phyloP scores from a whole-genome alignment of 768 basidiomycete genomes.

The Suillus spraguei region DNA sequence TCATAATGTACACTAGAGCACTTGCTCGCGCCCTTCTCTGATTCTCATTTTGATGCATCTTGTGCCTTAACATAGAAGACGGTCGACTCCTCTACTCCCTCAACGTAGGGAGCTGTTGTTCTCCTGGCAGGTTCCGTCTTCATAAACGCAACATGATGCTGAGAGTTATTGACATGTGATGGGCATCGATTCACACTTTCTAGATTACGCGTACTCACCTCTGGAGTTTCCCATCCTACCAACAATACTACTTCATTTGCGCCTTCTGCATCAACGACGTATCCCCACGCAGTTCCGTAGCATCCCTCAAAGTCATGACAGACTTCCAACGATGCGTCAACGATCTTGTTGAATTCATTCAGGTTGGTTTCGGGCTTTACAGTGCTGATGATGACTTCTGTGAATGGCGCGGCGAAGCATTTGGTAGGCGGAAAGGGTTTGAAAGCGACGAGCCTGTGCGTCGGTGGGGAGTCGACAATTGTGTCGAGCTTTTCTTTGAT shows the following conservation, averaged over 20 bases:
- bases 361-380: slow-evolving; percentile 8
- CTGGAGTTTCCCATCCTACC: slow-evolving; percentile 1
- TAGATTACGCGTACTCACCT: slow-evolving; percentile 1
- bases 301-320: background rate
- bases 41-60: no score
- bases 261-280: slow-evolving; percentile 10
- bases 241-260: slow-evolving; percentile 12
- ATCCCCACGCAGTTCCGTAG: slow-evolving; percentile 10
- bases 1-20: slow-evolving; percentile 23
- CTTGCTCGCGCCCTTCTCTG: background rate
- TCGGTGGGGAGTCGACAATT: background rate
- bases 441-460: slow-evolving; percentile 10
- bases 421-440: slow-evolving; percentile 6
- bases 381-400: slow-evolving; percentile 5
- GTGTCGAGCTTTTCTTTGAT: slow-evolving; percentile 3
- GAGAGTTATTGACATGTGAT: background rate
- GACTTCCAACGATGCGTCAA: slow-evolving; percentile 1
- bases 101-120: background rate
- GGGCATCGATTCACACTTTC: background rate
- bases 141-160: slow-evolving; percentile 1
- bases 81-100: slow-evolving; percentile 12
- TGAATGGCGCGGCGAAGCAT: slow-evolving; percentile 9
- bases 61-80: background rate
- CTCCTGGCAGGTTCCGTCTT: background rate
- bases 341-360: slow-evolving; percentile 5